These are phyloP conservation scores for Avena insularis DNA, from an alignment of 176 grass and related monocot species.

Conservation along the genomic window DNA sequence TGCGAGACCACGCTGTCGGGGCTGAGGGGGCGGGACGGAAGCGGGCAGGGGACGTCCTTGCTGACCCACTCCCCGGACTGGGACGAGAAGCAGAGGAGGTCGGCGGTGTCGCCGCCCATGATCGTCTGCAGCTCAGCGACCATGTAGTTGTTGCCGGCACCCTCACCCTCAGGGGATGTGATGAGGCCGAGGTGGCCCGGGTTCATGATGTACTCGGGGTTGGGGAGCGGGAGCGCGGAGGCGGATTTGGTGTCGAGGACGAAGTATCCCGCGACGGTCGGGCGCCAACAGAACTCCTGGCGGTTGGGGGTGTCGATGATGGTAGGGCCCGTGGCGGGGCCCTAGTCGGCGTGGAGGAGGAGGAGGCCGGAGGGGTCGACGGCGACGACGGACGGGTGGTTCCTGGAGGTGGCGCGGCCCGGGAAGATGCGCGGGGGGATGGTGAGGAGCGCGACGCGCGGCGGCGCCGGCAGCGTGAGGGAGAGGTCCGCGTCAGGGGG, in stretches of 20 bases:
- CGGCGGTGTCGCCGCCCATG: no score
- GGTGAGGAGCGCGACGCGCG: constrained; percentile 16
- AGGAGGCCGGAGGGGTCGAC: not conserved
- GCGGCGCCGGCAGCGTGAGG: not conserved
- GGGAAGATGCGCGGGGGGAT: constrained; percentile 1
- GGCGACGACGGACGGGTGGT: not conserved
- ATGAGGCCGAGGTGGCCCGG: not conserved
- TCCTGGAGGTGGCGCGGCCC: not conserved
- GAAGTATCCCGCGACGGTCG: not conserved
- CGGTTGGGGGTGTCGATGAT: not conserved
- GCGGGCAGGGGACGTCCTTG: no score
- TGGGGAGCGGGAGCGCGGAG: not conserved
- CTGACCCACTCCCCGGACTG: no score
- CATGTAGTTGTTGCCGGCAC: not conserved
- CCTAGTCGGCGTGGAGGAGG: not conserved
- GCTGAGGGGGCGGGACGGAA: no score
- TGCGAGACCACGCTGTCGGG: not conserved
- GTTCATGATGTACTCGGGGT: not conserved
- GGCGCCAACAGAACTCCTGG: not conserved
- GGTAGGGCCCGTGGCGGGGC: not conserved
- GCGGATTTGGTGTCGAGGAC: not conserved
- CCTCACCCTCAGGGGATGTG: not conserved
- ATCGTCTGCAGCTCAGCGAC: not conserved
- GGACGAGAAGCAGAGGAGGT: no score
- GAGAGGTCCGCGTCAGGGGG: not conserved